Evolutionary conservation across 345 rosid species (phyloP), one percentile per base, ranked within the genome.

Genomic region (Trapa incisa): DNA sequence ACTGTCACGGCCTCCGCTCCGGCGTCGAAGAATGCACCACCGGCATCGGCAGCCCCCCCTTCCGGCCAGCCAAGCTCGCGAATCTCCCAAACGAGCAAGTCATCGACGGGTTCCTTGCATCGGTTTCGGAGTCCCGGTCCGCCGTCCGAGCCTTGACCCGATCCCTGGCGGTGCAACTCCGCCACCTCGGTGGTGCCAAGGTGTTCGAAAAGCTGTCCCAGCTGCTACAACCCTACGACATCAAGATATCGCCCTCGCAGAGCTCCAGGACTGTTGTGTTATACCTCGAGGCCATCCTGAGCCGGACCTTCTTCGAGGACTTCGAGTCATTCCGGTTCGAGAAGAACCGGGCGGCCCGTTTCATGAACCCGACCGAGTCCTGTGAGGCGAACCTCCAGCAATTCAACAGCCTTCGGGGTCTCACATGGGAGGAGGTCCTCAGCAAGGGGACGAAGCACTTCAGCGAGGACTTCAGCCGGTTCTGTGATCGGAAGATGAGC

Each of bases 401-500:
- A 29, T 91, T 82, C 58, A 80, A 80, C n/a, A 77, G 65, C 29
- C 77, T 94, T 60, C 75, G 75, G 65, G 84, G 80, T 63, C 69
- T 94, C 73, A 85, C 89, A 36, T 94, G 99, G 99, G 96, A 89
- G 54, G 93, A 91, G 76, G 97, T 94, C 0, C 72, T 94, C 80
- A 86, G 79, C 66, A 84, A 84, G 64, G 97, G 99, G 67, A 91
- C 97, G 1, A 87, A 83, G 77, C 89, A 94, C 82, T 91, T 91
- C 86, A 88, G 92, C 37, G 96, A 89, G 70, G 96, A 91, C 57
- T 94, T 91, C 42, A 94, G 99, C 78, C 74, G 76, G 73, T 91
- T 91, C 56, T 91, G 99, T 75, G 99, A 94, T 61, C 74, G 96
- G 82, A 91, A 91, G 78, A 91, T 94, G 97, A 94, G 92, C 48